Conservation (phyloP, 768 basidiomycete genomes). For the Rhizopogon sp. region DNA sequence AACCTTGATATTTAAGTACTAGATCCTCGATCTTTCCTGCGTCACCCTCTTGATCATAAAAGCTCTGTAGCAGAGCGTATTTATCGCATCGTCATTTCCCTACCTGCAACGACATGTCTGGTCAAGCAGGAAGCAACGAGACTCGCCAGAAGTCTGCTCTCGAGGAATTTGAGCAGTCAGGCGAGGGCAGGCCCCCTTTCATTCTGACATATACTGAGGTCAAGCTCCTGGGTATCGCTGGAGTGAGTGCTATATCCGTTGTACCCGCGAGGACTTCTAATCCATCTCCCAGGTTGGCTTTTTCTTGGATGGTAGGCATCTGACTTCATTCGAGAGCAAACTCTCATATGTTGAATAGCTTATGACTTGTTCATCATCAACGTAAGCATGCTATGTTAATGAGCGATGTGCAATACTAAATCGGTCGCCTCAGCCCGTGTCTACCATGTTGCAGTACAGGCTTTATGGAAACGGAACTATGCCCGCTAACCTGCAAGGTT, state of each 20-base stretch:
- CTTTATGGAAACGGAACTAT: constrained; percentile 49
- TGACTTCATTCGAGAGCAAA: not conserved
- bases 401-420: not conserved
- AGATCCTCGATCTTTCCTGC: too few relatives aligned
- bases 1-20: not conserved
- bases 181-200: constrained; percentile 31
- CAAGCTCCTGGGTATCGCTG: constrained; percentile 58
- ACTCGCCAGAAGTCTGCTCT: constrained; percentile 6
- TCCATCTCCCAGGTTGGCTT: constrained; percentile 48
- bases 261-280: not conserved
- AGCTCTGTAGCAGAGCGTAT: not conserved
- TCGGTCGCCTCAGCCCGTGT: constrained; percentile 43
- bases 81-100: not conserved
- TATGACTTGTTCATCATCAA: constrained; percentile 74
- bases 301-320: constrained; percentile 60
- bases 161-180: constrained; percentile 24
- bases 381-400: constrained; percentile 26
- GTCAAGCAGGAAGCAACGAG: not conserved
- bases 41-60: not conserved
- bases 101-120: not conserved
- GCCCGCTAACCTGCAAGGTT: constrained; percentile 52
- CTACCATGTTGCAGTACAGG: constrained; percentile 64
- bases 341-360: constrained; percentile 30
- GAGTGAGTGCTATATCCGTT: constrained; percentile 31
- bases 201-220: constrained; percentile 41